A percentile compares a stretch with the other conserved stretches of the same genome.
Evolutionary conservation across 805 yeast species (phyloP).

Genomic region (Barnettozyma sp.): DNA sequence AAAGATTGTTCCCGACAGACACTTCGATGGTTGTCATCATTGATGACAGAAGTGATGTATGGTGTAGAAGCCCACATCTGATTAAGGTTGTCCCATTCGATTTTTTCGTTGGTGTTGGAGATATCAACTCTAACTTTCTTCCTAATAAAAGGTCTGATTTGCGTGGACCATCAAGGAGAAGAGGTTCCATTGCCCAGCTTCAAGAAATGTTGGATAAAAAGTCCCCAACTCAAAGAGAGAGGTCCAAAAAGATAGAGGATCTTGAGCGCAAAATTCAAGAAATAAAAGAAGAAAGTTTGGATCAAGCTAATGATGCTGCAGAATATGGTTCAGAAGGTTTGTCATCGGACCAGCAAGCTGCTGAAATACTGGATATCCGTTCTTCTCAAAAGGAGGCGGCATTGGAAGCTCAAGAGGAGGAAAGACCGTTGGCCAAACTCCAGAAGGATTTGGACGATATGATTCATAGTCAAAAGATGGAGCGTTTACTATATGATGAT

Average conservation of each 20-base stretch:
- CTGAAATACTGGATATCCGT: slow-evolving; percentile 25
- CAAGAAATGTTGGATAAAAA: slow-evolving; percentile 38
- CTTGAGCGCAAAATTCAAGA: slow-evolving; percentile 23
- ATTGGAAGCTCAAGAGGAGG: slow-evolving; percentile 72
- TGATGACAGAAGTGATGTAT: slow-evolving; percentile 97
- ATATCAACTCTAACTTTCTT: slow-evolving; percentile 85
- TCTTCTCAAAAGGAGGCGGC: slow-evolving; percentile 58
- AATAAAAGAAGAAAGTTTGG: slow-evolving; percentile 27
- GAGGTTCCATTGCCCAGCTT: slow-evolving; percentile 49
- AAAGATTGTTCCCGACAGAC: slow-evolving; percentile 88
- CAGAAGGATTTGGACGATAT: slow-evolving; percentile 59
- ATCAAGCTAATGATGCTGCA: slow-evolving; percentile 21
- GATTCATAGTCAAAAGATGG: slow-evolving; percentile 13
- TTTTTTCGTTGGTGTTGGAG: slow-evolving; percentile 95
- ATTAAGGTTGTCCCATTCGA: slow-evolving; percentile 93
- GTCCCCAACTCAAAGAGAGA: slow-evolving; percentile 15
- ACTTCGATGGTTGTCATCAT: slow-evolving; percentile 94
- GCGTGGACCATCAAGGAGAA: slow-evolving; percentile 60
- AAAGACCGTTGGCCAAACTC: slow-evolving; percentile 76
- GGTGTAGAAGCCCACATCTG: slow-evolving; percentile 94
- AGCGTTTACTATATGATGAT: slow-evolving; percentile 59
- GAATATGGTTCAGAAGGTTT: slow-evolving; percentile 15
- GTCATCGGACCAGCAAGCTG: slow-evolving; percentile 30
- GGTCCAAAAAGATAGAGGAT: slow-evolving; percentile 26
- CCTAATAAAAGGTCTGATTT: slow-evolving; percentile 62